phyloP scores from a whole-genome alignment of 1,284 basidiomycete species.

The Grifola frondosa region DNA sequence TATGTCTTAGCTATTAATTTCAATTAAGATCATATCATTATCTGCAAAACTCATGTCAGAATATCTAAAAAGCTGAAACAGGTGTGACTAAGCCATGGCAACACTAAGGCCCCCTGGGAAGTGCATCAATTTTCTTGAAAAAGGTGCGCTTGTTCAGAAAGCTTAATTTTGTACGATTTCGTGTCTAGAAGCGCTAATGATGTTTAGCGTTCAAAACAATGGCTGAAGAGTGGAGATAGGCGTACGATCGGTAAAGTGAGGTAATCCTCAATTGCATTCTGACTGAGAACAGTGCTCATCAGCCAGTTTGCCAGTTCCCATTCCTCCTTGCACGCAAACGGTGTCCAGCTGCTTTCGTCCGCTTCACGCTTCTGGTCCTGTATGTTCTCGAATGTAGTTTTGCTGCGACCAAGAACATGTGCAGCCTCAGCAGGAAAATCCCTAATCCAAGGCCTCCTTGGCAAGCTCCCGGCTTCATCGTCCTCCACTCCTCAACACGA shows the following conservation, averaged over 20 bases:
- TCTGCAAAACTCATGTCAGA: too few relatives aligned
- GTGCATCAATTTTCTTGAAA: conserved; percentile 29
- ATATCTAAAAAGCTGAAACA: too few relatives aligned
- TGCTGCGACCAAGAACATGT: neutral
- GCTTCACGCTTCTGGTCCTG: conserved; percentile 1
- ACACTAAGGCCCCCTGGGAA: conserved; percentile 25
- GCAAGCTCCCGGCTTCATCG: conserved; percentile 15
- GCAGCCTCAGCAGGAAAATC: conserved; percentile 3
- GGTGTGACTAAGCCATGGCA: too few relatives aligned
- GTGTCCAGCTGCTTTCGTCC: conserved; percentile 16
- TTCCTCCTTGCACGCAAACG: conserved; percentile 27
- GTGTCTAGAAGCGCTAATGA: conserved; percentile 6
- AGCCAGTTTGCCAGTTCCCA: conserved; percentile 35
- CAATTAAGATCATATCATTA: too few relatives aligned
- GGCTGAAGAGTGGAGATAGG: conserved; percentile 29
- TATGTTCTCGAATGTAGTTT: conserved; percentile 17
- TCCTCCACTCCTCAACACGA: conserved; percentile 19
- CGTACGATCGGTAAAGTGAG: conserved; percentile 34
- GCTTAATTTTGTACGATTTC: conserved; percentile 10
- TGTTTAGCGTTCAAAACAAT: conserved; percentile 19
- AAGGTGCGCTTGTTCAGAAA: conserved; percentile 29
- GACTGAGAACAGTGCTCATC: conserved; percentile 23
- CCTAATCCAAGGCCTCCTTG: conserved; percentile 11
- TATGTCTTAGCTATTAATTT: too few relatives aligned
- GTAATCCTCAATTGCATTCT: conserved; percentile 30